phyloP scores from a whole-genome alignment of 139 green algal species.

The Haematococcus sp. region DNA sequence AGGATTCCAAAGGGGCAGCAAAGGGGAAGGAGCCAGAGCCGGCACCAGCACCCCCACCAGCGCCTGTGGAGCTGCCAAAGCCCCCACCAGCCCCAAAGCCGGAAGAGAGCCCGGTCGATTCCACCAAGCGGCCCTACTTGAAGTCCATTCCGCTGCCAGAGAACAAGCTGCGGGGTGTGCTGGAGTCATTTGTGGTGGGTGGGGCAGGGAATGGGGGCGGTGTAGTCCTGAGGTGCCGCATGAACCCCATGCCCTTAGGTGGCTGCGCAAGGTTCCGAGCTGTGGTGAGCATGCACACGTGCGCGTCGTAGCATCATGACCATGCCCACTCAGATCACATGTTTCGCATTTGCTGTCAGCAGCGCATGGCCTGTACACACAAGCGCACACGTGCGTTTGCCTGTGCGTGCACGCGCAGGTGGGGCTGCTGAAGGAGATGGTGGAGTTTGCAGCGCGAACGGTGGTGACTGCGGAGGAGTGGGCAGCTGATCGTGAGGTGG shows the following conservation, averaged over 20 bases:
- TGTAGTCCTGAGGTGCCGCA: too few species aligned
- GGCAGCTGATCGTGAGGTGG: conserved; percentile 44
- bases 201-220: neutral
- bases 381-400: too few species aligned
- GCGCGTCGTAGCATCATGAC: too few species aligned
- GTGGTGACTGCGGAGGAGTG: conserved; percentile 31
- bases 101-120: conserved; percentile 10
- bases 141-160: conserved; percentile 17
- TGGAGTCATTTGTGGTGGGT: neutral
- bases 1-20: neutral
- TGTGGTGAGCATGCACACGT: too few species aligned
- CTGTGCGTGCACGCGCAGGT: conserved; percentile 11
- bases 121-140: conserved; percentile 15
- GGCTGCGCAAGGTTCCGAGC: too few species aligned
- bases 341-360: too few species aligned
- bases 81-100: neutral
- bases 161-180: conserved; percentile 2
- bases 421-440: conserved; percentile 52
- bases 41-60: neutral
- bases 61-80: neutral
- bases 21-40: conserved; percentile 4
- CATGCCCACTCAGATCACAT: too few species aligned
- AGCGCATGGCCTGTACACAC: too few species aligned
- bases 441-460: conserved; percentile 26
- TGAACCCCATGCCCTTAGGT: too few species aligned